Base-by-base conservation (phyloP, 805 yeast genomes). In the Yarrowia yakushimensis region DNA sequence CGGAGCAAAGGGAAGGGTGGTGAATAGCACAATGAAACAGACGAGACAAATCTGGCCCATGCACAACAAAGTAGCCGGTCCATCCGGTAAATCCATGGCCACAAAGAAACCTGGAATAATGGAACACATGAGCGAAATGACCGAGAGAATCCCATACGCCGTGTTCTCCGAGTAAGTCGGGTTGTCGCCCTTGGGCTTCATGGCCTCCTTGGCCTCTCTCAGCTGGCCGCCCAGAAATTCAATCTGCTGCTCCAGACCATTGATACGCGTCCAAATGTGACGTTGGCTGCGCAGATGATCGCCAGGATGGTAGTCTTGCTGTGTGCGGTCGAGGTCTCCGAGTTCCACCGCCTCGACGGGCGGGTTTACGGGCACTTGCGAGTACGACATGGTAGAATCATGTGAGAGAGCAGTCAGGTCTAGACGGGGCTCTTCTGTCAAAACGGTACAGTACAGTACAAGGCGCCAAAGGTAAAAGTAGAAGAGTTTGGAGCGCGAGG, bases 161-260 rank as follows among this genome's bases (percentile, higher is more conserved):
- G 55, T 48, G 27, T 39, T 48, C 20, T 48, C 55, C 9, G 37
- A 15, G 10, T 31, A 48, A 3, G 22, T 15, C 3, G 15, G 2
- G 10, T 22, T 31, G 3, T 20, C 34, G 17, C 34, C 55, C 55
- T 46, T 30, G 54, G 39, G 39, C 13, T 31, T 22, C 37, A 31
- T 22, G 25, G 55, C 28, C 30, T 48, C 55, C 55, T 48, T 31
- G 55, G 55, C 55, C n/a, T 48, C 55, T 22, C 55, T 13, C 22
- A 48, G 27, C 39, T 48, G 55, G 8, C 30, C 20, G 0, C 39
- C 55, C 9, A 48, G 30, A 10, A 11, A 48, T 27, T 48, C 55
- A 48, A 48, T 48, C 28, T 48, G 55, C n/a, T 22, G 39, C 10
- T 48, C 55, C 30, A 48, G 27, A 3, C 39, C 39, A 13, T 48